Conservation (phyloP, 192 early-diverging fungal species). For the Coemansia sp. region DNA sequence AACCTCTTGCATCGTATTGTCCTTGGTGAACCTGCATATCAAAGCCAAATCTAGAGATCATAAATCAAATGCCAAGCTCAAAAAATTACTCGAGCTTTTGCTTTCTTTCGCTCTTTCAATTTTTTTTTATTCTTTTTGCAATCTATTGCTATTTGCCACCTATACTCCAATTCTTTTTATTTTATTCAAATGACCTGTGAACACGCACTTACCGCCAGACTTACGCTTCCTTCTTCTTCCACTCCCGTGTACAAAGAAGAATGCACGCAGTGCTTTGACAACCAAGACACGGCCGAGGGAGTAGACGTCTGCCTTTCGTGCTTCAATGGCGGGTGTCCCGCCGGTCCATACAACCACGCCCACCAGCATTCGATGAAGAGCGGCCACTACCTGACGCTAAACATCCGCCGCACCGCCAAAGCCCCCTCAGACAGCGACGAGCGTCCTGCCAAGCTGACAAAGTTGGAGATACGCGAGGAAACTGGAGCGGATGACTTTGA, state of each 20-base stretch:
- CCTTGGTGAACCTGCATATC: conserved; percentile 9
- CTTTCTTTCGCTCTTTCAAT: not conserved
- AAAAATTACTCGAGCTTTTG: not conserved
- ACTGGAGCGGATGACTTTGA: conserved; percentile 77
- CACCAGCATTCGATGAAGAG: conserved; percentile 74
- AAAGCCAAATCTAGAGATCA: conserved; percentile 3
- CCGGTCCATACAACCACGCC: conserved; percentile 70
- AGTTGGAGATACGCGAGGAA: conserved; percentile 83
- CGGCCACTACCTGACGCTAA: conserved; percentile 80
- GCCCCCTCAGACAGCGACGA: conserved; percentile 11
- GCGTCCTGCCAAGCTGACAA: conserved; percentile 80
- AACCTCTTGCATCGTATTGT: not conserved
- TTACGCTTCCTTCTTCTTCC: conserved; percentile 33
- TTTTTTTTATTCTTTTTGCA: not conserved
- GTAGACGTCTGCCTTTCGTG: conserved; percentile 94
- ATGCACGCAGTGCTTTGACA: conserved; percentile 93
- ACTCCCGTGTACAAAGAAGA: conserved; percentile 85
- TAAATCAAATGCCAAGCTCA: not conserved
- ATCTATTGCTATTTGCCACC: not conserved
- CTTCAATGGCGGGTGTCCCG: conserved; percentile 90
- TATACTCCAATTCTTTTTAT: not conserved
- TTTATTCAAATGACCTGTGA: conserved; percentile 32
- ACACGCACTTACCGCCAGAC: conserved; percentile 36
- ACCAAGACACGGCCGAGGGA: conserved; percentile 72
- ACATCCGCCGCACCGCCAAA: conserved; percentile 75